Evolutionary conservation across 306 rosid species (phyloP), one percentile per base, ranked within the genome.

Genomic region (Medicago truncatula): DNA sequence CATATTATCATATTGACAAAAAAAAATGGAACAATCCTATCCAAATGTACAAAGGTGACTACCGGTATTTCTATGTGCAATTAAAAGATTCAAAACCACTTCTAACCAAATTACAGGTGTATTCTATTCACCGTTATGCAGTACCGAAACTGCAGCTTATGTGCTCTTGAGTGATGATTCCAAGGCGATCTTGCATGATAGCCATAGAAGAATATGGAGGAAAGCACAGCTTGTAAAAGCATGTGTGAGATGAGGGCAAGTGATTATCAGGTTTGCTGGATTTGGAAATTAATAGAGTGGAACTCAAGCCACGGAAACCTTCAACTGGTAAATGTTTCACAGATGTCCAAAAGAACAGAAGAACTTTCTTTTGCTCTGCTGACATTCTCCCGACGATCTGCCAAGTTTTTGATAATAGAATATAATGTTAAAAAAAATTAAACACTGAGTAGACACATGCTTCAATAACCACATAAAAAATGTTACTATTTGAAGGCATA

Each of bases 311-410:
- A 59, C 47, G 67, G 78, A 94, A 94, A 44, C 97, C 98, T 83
- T 94, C 96, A 21, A 84, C 90, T n/a, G 98, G 98, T 76, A 92
- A 88, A 85, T 91, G 85, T 85, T 90, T 90, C 74, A 94, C 73
- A 7, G 98, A 90, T 8, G 96, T 94, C 98, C 98, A 91, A 70
- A 91, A 91, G 82, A 92, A 91, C 67, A 94, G 89, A 71, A 94
- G 97, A 80, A 80, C 80, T 86, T 84, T 86, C 80, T 85, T 90
- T 82, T 87, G 91, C 85, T 94, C 88, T 6, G 85, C 80, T 1
- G 97, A 78, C 98, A 94, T 90, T 57, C 68, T 84, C 69, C 83
- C 85, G 16, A 94, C 95, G 79, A 86, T 83, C 97, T 94, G 90
- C 78, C 10, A 66, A 64, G 12, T 71, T 71, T 63, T 46, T 76